Evolutionary conservation across 139 green algal genomes (phyloP), one percentile per base, ranked within the genome.

Genomic region (Choricystis sp.): DNA sequence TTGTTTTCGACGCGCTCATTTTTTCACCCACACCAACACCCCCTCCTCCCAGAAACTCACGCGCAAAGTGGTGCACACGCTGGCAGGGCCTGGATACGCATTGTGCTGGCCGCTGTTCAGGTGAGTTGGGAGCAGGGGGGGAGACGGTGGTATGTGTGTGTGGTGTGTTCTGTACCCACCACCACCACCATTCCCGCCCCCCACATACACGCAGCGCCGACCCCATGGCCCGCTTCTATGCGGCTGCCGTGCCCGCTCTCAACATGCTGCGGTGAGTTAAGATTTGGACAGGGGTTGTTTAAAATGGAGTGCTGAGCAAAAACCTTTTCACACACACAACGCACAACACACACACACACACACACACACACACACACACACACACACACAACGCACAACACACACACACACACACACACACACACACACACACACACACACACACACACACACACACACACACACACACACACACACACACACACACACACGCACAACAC

Each of bases 21-120:
- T 16, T 16, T 16, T 52, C 40, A 48, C 61, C 48, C 40, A 14
- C 2, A 29, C 48, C 40, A 3, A 16, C 16, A 4, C 61, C 14
- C 2, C 49, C 23, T 2, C 57, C 26, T 3, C 21, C 1, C 76
- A 91, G 81, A 96, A 92, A 27, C 68, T 95, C 26, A 89, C 76
- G 61, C 79, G 90, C 27, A 97, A 97, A 76, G 71, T 96, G 63
- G 86, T 97, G 40, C 91, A 97, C 77, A 91, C 84, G 25, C 86
- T 85, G 2, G 77, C 86, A 1, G 91, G 89, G 0, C 89, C 91
- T 0, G 64, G 94, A 4, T 94, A 93, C 60, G 31, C 91, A 22
- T 60, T 92, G 20, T 86, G 68, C 25, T 97, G 90, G 90, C 75
- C 81, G 23, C 66, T 96, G 2, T 97, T 94, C 78, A 92, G 85